These are phyloP conservation scores for Diophrys appendiculata DNA, from an alignment of 73 alveolate species.

Conservation along the genomic window DNA sequence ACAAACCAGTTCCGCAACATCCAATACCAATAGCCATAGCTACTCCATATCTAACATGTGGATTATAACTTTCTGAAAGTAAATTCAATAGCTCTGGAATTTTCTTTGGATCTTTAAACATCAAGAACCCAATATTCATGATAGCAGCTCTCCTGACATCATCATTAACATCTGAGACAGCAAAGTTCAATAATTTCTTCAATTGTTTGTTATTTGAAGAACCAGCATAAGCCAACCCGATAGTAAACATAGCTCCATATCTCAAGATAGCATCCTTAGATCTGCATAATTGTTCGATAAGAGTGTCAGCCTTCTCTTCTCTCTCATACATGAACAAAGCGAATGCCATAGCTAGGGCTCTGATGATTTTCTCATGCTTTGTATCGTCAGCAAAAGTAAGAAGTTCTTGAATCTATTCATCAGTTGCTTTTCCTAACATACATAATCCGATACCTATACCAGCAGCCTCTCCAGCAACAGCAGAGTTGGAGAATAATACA, in stretches of 20 bases:
- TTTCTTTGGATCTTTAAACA: constrained; percentile 83
- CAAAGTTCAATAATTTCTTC: constrained; percentile 91
- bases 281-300: constrained; percentile 76
- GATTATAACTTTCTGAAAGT: constrained; percentile 94
- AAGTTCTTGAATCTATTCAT: constrained; percentile 74
- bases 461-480: constrained; percentile 98
- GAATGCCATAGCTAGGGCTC: constrained; percentile 85
- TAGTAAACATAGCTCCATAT: constrained; percentile 95
- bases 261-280: constrained; percentile 90
- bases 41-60: constrained; percentile 98
- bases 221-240: constrained; percentile 97
- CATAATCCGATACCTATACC: constrained; percentile 94
- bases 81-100: constrained; percentile 87
- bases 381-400: constrained; percentile 80
- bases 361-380: constrained; percentile 86
- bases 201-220: constrained; percentile 91
- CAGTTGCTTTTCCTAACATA: constrained; percentile 89
- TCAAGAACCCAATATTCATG: constrained; percentile 91
- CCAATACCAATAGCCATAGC: constrained; percentile 99
- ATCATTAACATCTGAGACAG: constrained; percentile 96
- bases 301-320: constrained; percentile 90
- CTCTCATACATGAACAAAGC: constrained; percentile 90
- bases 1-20: constrained; percentile 97
- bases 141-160: constrained; percentile 99
- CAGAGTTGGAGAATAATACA: constrained; percentile 87